Conservation (phyloP, 2,329 filamentous ascomycete genomes). For the Venturia oleaginea region DNA sequence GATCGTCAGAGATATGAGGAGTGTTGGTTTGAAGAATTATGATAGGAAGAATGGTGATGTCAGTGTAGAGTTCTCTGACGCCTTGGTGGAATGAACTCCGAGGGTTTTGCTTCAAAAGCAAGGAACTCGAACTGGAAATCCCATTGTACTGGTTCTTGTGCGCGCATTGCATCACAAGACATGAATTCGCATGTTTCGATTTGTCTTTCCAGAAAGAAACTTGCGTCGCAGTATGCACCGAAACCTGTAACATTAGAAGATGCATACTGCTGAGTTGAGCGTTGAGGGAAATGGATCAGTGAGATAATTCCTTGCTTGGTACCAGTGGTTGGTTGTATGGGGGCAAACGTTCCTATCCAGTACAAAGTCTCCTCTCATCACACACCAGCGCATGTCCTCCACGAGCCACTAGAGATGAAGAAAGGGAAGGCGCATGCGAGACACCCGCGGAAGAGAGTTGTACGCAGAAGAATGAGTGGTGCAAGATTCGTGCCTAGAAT, state of each 20-base stretch:
- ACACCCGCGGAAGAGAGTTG: background rate
- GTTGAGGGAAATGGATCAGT: background rate
- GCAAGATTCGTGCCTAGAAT: slow-evolving; percentile 3
- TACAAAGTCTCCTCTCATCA: background rate
- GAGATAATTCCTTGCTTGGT: slow-evolving; percentile 1
- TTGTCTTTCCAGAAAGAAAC: background rate
- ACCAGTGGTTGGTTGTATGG: background rate
- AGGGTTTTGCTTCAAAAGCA: slow-evolving; percentile 4
- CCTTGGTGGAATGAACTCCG: slow-evolving; percentile 31
- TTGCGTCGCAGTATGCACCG: background rate
- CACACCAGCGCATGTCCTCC: background rate
- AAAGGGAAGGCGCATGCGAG: background rate
- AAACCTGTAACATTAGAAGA: background rate
- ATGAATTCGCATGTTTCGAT: background rate
- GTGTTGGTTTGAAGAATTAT: slow-evolving; percentile 53
- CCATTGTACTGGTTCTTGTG: background rate
- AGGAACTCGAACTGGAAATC: background rate
- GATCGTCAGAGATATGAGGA: slow-evolving; percentile 71
- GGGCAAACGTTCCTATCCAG: background rate
- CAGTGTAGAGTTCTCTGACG: slow-evolving; percentile 59
- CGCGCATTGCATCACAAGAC: slow-evolving; percentile 3
- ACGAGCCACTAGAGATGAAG: slow-evolving; percentile 3
- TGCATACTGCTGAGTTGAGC: background rate
- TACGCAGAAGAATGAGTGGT: slow-evolving; percentile 4
- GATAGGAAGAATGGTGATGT: slow-evolving; percentile 49